These are phyloP conservation scores for Coniella vitis DNA, from an alignment of 2,329 filamentous ascomycete genomes.

Conservation along the genomic window DNA sequence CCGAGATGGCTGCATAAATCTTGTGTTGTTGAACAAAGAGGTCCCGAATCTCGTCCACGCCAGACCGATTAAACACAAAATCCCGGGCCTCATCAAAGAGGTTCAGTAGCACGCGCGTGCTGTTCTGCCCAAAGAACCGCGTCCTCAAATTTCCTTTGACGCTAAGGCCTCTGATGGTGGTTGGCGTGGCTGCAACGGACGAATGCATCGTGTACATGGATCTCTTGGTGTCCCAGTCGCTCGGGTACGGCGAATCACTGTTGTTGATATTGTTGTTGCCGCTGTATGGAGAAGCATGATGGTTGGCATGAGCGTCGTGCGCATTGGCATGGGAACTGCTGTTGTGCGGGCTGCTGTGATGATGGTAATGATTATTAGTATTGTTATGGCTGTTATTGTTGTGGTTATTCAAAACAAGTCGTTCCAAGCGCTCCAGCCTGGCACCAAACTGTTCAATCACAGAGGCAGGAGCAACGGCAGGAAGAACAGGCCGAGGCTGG, in stretches of 20 bases:
- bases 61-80: conserved; percentile 38
- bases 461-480: not conserved
- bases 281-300: too few relatives aligned
- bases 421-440: conserved; percentile 49
- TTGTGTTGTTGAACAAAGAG: conserved; percentile 38
- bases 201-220: conserved; percentile 15
- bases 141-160: conserved; percentile 43
- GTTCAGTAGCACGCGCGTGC: conserved; percentile 46
- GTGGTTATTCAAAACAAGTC: conserved; percentile 29
- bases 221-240: conserved; percentile 10
- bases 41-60: conserved; percentile 34
- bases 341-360: too few relatives aligned
- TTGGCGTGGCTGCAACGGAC: conserved; percentile 23
- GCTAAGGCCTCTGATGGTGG: conserved; percentile 43
- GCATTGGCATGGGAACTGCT: too few relatives aligned
- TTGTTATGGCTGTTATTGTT: not conserved
- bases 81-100: conserved; percentile 49
- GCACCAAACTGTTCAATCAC: conserved; percentile 28
- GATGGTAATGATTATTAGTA: not conserved
- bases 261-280: not conserved
- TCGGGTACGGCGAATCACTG: not conserved
- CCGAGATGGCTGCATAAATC: conserved; percentile 41
- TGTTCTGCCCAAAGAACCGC: conserved; percentile 47
- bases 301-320: too few relatives aligned
- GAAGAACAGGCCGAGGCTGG: not conserved